Percentiles rank a stretch among this genome's conserved stretches.
phyloP scores from a whole-genome alignment of 2,329 filamentous ascomycete species.

The Pseudogymnoascus sp. region DNA sequence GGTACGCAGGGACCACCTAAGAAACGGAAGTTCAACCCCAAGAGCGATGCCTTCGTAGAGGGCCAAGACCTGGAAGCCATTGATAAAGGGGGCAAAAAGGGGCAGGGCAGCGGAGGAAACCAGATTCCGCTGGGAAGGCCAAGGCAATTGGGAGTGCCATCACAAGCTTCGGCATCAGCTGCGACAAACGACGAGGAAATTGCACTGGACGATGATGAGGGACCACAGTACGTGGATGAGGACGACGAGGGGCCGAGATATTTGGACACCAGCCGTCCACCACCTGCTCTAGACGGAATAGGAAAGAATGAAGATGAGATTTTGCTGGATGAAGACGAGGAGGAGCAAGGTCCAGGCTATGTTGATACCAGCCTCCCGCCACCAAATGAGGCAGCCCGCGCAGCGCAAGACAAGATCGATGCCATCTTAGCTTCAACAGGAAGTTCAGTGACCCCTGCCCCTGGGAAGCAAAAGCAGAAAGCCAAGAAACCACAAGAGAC shows the following conservation, averaged over 20 bases:
- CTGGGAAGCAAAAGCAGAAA: not conserved
- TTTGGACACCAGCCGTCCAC: conserved; percentile 22
- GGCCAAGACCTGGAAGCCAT: conserved; percentile 27
- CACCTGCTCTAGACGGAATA: conserved; percentile 20
- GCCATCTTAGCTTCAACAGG: conserved; percentile 17
- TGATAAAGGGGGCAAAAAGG: conserved; percentile 28
- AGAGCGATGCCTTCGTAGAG: conserved; percentile 43
- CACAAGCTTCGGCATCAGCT: not conserved
- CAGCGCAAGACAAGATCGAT: conserved; percentile 25
- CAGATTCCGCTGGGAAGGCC: conserved; percentile 25
- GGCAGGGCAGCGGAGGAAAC: conserved; percentile 27
- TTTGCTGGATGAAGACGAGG: conserved; percentile 33
- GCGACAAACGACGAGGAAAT: conserved; percentile 21
- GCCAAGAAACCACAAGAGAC: not conserved
- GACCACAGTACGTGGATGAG: conserved; percentile 1
- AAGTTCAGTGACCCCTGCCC: not conserved
- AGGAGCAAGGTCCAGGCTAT: conserved; percentile 17
- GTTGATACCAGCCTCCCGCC: conserved; percentile 11
- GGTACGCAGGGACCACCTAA: conserved; percentile 50
- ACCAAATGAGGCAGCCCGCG: conserved; percentile 14
- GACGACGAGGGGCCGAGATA: conserved; percentile 17
- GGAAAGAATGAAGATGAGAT: conserved; percentile 40
- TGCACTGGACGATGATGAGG: conserved; percentile 19
- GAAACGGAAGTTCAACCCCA: conserved; percentile 60
- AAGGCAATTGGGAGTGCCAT: conserved; percentile 19